Base-by-base conservation (phyloP, 805 yeast genomes). In the Candida insectorum region DNA sequence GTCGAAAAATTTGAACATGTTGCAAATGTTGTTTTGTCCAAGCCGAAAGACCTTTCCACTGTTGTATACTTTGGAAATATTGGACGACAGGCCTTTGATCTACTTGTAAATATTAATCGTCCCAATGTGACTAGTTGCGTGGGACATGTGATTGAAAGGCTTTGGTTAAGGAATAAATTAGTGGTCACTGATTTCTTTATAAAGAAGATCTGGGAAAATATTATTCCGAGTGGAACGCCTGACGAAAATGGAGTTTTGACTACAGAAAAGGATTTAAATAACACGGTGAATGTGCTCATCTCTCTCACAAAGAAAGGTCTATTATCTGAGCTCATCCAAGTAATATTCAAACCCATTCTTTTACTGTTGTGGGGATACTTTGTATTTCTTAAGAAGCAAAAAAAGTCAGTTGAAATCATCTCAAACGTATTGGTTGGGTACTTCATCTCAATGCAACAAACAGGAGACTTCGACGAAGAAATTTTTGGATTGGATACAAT, bases 1-100 rank as follows among this genome's bases (percentile, higher is more conserved):
- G 56, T 79, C n/a, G 77, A 75, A 20, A 82, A 78, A 43, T 65
- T 85, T 30, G 77, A 76, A 17, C 74, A 79, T 37, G 83, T 85
- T 1, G 75, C 84, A n/a, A 72, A 70, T 26, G 68, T 86, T 2
- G 54, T 91, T 11, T 52, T 82, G 18, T 58, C 79, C 12, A 79
- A 79, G 39, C 96, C 97, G 0, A 60, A 57, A 29, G 47, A 51
- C 0, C 48, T 81, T 6, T 35, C 66, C 1, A 62, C 77, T 0
- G 54, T 51, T 0, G 65, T 52, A 0, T 91, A 86, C 52, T 80
- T 78, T 42, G 44, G 60, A 1, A 64, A 56, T n/a, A 58, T 91
- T 5, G 82, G 87, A 4, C 37, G 40, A 4, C 97, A 91, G 52
- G 54, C 82, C 6, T 79, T 75, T 49, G 70, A 71, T 0, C 54